Base-by-base conservation (phyloP, 768 basidiomycete species). In the Agaricus sinodeliciosus region DNA sequence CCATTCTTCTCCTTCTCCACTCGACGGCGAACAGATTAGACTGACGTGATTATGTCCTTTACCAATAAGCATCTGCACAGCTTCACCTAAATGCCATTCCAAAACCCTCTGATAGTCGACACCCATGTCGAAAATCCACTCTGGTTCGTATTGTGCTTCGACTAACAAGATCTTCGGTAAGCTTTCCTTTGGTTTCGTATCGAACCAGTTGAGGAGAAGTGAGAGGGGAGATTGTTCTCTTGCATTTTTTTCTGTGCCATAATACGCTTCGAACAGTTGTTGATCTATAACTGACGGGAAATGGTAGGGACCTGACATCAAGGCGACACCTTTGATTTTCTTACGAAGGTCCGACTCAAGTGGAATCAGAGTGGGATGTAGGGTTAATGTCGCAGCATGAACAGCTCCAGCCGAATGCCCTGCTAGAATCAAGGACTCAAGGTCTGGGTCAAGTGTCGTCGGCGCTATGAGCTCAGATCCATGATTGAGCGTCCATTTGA, bases 31-130 rank as follows among this genome's bases (percentile, higher is more conserved):
- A 68, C 69, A 74, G 45, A 74, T 72, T 12, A 73, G 59, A 54
- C 83, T 86, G 51, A 86, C 67, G 58, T 86, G 85, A 62, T 86
- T 86, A 56, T 87, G 84, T 0, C 77, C 78, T 54, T 61, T 60
- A 0, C 70, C 75, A 22, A 79, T 59, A 15, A 78, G 58, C 41
- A 66, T 67, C 56, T 59, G 60, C 9, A 73, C 63, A 19, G 60
- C 48, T 51, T 60, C 59, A 3, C 67, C 69, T 7, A 70, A 57
- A 45, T 65, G 69, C 37, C 65, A 69, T 49, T 65, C 63, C 35
- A 84, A 60, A 12, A 63, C 67, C 37, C 65, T 60, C 48, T 61
- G 61, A 60, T 84, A 79, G 11, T 67, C 59, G 0, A 65, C 60
- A 37, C 67, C 67, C 0, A 63, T 67, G 9, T 66, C 61, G 19